Evolutionary conservation across 441 rosid species (phyloP).

Genomic region (Heliophila coronopifolia): DNA sequence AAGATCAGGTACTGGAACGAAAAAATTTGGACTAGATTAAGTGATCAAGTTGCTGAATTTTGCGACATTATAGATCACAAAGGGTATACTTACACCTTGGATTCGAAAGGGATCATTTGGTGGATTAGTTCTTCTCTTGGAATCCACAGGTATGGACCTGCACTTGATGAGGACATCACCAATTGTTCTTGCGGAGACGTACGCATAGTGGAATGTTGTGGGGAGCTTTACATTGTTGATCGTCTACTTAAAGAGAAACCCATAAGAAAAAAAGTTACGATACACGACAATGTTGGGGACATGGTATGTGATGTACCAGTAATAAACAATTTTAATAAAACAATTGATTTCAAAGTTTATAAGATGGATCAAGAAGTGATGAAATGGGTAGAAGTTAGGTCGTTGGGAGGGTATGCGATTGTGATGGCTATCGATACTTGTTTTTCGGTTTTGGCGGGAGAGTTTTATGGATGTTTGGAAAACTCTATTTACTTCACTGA

Average conservation of each 20-base stretch:
- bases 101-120: constrained; percentile 17
- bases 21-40: not conserved
- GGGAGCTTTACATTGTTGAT: constrained; percentile 39
- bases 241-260: not conserved
- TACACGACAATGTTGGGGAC: no score
- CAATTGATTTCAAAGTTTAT: constrained; percentile 26
- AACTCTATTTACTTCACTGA: constrained; percentile 39
- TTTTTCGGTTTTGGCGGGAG: constrained; percentile 26
- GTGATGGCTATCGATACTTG: constrained; percentile 16
- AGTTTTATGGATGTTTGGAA: constrained; percentile 27
- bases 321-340: no score
- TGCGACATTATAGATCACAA: constrained; percentile 17
- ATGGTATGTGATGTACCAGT: not conserved
- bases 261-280: no score
- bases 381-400: constrained; percentile 20
- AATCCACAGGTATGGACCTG: constrained; percentile 29
- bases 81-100: constrained; percentile 24
- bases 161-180: not conserved
- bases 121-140: constrained; percentile 22
- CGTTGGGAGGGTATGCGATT: not conserved
- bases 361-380: constrained; percentile 24
- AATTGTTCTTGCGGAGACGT: not conserved
- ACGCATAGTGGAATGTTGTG: constrained; percentile 26
- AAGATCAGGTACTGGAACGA: constrained; percentile 16
- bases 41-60: not conserved